These are phyloP conservation scores for Colletotrichum orbiculare DNA, from an alignment of 2,329 filamentous ascomycete genomes.

Conservation along the genomic window DNA sequence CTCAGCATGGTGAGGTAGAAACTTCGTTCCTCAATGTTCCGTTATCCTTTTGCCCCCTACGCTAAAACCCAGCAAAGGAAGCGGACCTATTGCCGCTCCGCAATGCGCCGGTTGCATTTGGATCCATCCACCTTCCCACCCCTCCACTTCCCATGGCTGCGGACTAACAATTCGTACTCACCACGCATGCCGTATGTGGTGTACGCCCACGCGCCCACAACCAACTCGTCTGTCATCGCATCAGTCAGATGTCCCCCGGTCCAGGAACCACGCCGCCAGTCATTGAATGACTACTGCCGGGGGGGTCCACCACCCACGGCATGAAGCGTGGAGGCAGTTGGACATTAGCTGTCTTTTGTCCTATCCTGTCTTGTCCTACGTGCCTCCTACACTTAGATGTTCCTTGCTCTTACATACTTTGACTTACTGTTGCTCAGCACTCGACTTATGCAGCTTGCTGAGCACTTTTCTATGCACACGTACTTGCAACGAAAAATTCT, in stretches of 20 bases:
- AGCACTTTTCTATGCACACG: constrained; percentile 29
- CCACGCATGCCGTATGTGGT: not conserved
- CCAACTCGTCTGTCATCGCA: constrained; percentile 29
- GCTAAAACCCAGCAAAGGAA: not conserved
- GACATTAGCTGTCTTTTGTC: constrained; percentile 24
- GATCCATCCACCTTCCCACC: constrained; percentile 20
- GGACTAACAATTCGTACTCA: constrained; percentile 1
- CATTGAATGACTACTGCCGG: constrained; percentile 24
- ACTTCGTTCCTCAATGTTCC: constrained; percentile 12
- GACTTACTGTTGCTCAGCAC: constrained; percentile 4
- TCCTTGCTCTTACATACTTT: constrained; percentile 9
- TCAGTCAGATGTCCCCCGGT: constrained; percentile 30
- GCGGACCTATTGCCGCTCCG: constrained; percentile 20
- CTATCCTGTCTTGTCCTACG: constrained; percentile 9
- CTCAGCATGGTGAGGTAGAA: constrained; percentile 31
- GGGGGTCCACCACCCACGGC: constrained; percentile 28
- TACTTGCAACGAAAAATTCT: constrained; percentile 17
- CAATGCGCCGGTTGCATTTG: constrained; percentile 28
- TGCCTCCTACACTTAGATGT: not conserved
- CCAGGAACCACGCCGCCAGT: constrained; percentile 26
- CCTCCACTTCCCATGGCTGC: constrained; percentile 26
- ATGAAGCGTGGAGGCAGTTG: constrained; percentile 23
- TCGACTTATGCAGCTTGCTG: constrained; percentile 26
- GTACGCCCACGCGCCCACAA: not conserved
- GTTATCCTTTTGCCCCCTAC: constrained; percentile 1